Evolutionary conservation across 106 monocot genomes (phyloP).

Genomic region (Posidonia australis): DNA sequence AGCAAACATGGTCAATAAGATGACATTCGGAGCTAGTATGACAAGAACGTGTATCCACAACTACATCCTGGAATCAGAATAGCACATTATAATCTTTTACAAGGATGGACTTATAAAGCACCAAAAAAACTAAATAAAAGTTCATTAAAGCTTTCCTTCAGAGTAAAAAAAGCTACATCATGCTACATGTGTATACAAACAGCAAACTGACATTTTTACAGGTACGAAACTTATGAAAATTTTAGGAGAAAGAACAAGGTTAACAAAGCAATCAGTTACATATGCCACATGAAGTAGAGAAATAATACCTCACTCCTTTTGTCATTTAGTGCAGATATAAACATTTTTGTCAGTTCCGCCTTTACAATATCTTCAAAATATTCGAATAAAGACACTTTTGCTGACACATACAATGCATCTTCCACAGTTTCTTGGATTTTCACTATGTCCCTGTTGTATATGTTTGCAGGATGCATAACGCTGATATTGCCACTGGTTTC

Average conservation of each 20-base stretch:
- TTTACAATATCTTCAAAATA: constrained; percentile 55
- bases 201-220: no score
- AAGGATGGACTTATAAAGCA: no score
- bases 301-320: constrained; percentile 1
- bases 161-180: neutral
- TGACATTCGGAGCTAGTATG: neutral
- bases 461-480: neutral
- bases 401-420: constrained; percentile 46
- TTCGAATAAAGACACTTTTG: constrained; percentile 44
- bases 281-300: neutral
- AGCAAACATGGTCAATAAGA: constrained; percentile 5
- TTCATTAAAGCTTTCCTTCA: neutral
- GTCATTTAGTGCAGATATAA: constrained; percentile 21
- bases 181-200: no score
- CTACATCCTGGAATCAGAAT: constrained; percentile 33
- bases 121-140: no score
- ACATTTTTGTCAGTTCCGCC: constrained; percentile 48
- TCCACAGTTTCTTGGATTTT: constrained; percentile 34
- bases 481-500: constrained; percentile 5
- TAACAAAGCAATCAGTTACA: no score
- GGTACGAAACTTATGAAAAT: no score
- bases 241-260: no score
- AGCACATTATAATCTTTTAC: no score
- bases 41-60: constrained; percentile 3
- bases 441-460: constrained; percentile 7